A percentile compares a stretch with the other conserved stretches of the same genome.
Conservation (phyloP, 1,284 basidiomycete species). For the Stereum hirsutum region DNA sequence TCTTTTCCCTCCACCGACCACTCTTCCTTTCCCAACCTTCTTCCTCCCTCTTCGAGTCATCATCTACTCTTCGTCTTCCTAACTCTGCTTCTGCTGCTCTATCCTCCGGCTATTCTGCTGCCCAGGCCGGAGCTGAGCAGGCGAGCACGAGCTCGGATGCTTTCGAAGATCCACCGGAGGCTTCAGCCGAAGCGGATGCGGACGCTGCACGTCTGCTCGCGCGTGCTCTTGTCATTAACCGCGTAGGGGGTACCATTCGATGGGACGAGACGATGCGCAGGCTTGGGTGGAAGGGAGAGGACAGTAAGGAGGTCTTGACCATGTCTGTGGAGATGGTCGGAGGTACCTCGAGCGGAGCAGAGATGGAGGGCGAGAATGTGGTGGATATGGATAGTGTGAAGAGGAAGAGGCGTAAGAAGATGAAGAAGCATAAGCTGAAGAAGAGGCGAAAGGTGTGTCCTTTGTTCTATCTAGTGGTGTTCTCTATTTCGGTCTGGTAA, state of each 20-base stretch:
- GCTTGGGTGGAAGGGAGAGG: constrained; percentile 46
- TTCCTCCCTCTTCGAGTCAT: constrained; percentile 41
- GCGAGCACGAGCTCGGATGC: too few species aligned
- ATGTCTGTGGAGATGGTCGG: background rate
- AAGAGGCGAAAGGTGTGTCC: constrained; percentile 47
- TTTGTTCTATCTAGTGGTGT: constrained; percentile 1
- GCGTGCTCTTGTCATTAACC: constrained; percentile 55
- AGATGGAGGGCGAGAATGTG: constrained; percentile 30
- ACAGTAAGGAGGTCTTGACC: constrained; percentile 20
- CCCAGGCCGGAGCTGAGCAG: constrained; percentile 6
- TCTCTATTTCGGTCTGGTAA: background rate
- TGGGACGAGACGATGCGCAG: constrained; percentile 58
- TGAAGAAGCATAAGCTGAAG: constrained; percentile 84
- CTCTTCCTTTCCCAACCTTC: constrained; percentile 51
- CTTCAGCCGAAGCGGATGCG: constrained; percentile 58
- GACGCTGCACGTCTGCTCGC: constrained; percentile 69
- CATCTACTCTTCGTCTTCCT: constrained; percentile 9
- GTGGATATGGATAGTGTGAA: constrained; percentile 70
- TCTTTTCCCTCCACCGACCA: constrained; percentile 71
- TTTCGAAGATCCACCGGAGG: constrained; percentile 41
- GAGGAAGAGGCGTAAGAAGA: constrained; percentile 79
- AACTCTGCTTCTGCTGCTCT: background rate
- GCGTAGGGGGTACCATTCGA: constrained; percentile 44
- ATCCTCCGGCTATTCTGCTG: background rate
- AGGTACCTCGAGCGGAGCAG: too few species aligned